These are phyloP conservation scores for Neurospora sp. DNA, from an alignment of 495 filamentous ascomycete species.

Conservation along the genomic window DNA sequence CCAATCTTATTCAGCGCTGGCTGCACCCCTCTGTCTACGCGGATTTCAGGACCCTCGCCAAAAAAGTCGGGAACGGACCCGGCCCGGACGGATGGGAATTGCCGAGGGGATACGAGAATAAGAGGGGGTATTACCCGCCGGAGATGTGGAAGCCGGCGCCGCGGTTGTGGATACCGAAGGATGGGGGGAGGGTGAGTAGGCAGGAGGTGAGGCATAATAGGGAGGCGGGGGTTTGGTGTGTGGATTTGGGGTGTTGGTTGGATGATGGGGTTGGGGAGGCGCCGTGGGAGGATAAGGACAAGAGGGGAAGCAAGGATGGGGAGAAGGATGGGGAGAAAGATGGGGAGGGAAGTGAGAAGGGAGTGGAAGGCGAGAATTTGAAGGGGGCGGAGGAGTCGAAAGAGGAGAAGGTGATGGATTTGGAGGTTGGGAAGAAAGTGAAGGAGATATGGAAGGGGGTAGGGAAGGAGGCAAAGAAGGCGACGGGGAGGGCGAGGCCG, in stretches of 20 bases:
- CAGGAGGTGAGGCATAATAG: constrained; percentile 53
- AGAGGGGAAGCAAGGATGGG: not conserved
- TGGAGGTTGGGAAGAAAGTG: not conserved
- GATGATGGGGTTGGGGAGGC: constrained; percentile 28
- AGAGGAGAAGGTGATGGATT: too few relatives aligned
- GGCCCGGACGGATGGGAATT: constrained; percentile 33
- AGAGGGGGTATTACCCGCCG: constrained; percentile 56
- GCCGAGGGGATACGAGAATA: constrained; percentile 38
- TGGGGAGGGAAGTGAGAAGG: too few relatives aligned
- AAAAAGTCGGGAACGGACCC: constrained; percentile 43
- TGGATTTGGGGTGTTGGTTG: constrained; percentile 55
- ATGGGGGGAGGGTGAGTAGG: constrained; percentile 52
- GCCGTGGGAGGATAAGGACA: not conserved
- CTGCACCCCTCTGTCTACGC: constrained; percentile 57
- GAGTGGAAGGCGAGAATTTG: too few relatives aligned
- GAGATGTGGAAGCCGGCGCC: constrained; percentile 51
- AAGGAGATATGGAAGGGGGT: not conserved
- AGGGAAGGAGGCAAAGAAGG: not conserved
- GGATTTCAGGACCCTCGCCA: constrained; percentile 52
- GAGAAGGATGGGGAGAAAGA: not conserved
- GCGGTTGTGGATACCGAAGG: constrained; percentile 59
- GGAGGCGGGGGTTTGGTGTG: constrained; percentile 41
- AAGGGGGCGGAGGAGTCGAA: too few relatives aligned
- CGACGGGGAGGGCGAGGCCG: not conserved
- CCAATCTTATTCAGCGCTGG: constrained; percentile 43